phyloP scores from a whole-genome alignment of 305 asterid species.

The Coffea humblotiana region DNA sequence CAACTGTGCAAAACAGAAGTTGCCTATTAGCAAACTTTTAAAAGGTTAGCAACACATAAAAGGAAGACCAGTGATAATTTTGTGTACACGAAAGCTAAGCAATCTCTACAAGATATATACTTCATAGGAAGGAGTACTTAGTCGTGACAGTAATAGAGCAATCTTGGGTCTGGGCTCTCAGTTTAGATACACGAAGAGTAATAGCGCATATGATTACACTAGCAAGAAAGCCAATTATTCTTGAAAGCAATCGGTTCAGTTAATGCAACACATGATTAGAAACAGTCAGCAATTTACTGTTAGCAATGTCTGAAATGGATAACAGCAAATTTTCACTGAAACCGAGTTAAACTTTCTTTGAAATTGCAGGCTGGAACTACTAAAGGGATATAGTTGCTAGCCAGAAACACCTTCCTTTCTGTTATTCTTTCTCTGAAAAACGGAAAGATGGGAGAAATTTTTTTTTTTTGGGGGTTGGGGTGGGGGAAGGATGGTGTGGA shows the following conservation, averaged over 20 bases:
- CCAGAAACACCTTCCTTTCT: background rate
- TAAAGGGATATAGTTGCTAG: background rate
- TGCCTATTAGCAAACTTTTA: constrained; percentile 1
- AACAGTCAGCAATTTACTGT: background rate
- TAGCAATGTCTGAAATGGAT: background rate
- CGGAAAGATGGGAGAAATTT: too few relatives aligned
- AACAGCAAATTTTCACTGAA: background rate
- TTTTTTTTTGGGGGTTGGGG: too few relatives aligned
- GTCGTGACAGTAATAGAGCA: background rate
- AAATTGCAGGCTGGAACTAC: background rate
- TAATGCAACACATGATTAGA: background rate
- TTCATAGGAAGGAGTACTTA: background rate
- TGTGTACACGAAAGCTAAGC: background rate
- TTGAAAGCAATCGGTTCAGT: background rate
- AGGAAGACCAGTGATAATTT: background rate
- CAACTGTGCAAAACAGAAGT: constrained; percentile 49
- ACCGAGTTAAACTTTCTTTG: background rate
- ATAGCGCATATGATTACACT: background rate
- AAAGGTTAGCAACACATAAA: background rate
- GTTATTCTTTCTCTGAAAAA: too few relatives aligned
- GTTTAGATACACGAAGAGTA: background rate
- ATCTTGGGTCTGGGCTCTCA: background rate
- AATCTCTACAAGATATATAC: background rate
- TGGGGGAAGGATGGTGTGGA: background rate
- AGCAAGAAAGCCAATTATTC: background rate